phyloP scores from a whole-genome alignment of 352 stramenopile genomes.

The Phytophthora lateralis region DNA sequence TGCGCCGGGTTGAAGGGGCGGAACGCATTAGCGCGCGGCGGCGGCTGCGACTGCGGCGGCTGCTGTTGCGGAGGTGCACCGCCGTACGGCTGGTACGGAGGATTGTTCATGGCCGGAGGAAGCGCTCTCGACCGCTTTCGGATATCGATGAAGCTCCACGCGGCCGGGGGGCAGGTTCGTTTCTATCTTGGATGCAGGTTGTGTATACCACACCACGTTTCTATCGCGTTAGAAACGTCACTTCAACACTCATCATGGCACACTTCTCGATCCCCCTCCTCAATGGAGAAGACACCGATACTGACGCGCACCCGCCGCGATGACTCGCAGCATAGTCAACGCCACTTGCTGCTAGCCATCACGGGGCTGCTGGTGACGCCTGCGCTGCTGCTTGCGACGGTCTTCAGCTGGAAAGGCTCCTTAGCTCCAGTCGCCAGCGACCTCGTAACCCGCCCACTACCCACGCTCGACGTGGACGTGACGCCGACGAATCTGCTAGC shows the following conservation, averaged over 20 bases:
- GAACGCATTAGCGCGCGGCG: conserved; percentile 47
- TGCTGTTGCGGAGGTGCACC: conserved; percentile 29
- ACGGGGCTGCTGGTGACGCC: conserved; percentile 24
- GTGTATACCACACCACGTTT: neutral
- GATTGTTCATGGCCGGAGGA: conserved; percentile 38
- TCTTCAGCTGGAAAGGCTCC: conserved; percentile 8
- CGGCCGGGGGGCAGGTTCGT: conserved; percentile 8
- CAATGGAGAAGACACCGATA: conserved; percentile 36
- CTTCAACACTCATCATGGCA: conserved; percentile 15
- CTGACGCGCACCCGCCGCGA: conserved; percentile 1
- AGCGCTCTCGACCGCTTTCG: conserved; percentile 21
- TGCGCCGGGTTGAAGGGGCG: conserved; percentile 72
- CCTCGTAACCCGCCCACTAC: conserved; percentile 1
- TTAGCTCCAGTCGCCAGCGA: neutral
- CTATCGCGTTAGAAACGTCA: neutral
- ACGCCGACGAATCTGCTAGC: conserved; percentile 46
- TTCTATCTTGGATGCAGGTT: neutral
- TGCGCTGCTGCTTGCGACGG: conserved; percentile 27
- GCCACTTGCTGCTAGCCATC: conserved; percentile 22
- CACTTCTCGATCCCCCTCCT: neutral
- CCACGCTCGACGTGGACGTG: conserved; percentile 43
- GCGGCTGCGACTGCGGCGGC: conserved; percentile 36
- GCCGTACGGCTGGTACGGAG: conserved; percentile 67
- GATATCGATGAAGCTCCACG: conserved; percentile 35
- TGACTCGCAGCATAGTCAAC: conserved; percentile 1